Conservation (phyloP, 169 alveolate species). For the Blepharisma undulans region DNA sequence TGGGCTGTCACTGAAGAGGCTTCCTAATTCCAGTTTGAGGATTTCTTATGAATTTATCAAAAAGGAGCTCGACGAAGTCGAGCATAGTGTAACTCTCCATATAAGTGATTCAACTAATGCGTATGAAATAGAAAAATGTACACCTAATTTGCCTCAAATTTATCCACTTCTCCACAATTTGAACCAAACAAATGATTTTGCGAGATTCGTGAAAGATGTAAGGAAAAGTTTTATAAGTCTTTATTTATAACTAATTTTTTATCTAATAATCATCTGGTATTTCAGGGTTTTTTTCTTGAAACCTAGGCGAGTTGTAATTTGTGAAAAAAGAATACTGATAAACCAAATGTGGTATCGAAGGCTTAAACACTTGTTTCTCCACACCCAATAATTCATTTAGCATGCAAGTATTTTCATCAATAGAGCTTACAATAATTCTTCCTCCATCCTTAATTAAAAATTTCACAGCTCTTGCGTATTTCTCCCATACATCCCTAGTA, state of each 20-base stretch:
- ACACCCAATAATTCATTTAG: conserved; percentile 64
- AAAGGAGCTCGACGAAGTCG: not conserved
- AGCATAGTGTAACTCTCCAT: not conserved
- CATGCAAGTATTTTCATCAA: conserved; percentile 78
- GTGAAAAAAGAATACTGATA: conserved; percentile 78
- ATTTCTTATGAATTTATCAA: not conserved
- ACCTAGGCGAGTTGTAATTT: conserved; percentile 72
- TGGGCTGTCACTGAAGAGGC: not conserved
- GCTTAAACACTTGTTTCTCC: conserved; percentile 59
- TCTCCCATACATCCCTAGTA: conserved; percentile 86
- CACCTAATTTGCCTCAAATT: not conserved
- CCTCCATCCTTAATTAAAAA: conserved; percentile 60
- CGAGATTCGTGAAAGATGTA: conserved; percentile 5
- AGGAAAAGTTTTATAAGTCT: not conserved
- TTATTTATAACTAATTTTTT: not conserved
- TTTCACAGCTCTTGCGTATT: conserved; percentile 70
- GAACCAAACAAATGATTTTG: not conserved
- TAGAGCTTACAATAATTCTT: conserved; percentile 60
- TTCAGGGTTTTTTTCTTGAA: conserved; percentile 71
- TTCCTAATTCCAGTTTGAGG: not conserved
- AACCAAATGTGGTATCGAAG: conserved; percentile 84
- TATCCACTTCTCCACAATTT: not conserved
- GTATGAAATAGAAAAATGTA: not conserved
- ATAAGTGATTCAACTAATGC: not conserved
- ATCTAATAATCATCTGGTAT: conserved; percentile 37